Conservation (phyloP, 2,329 filamentous ascomycete species). For the Aspergillus uvarum region DNA sequence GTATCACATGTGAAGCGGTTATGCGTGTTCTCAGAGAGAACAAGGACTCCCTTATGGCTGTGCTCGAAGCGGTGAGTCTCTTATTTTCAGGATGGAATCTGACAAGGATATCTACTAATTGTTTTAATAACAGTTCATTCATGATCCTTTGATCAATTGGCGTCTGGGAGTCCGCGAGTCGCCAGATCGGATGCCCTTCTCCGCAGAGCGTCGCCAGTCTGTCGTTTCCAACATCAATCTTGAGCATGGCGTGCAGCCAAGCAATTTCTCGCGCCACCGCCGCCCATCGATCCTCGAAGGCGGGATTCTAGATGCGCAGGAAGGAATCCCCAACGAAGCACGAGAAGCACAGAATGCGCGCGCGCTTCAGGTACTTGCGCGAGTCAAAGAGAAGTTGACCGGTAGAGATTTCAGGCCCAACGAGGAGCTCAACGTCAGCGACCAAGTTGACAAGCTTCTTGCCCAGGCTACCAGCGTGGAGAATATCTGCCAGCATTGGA, state of each 20-base stretch:
- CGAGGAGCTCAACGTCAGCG: constrained; percentile 79
- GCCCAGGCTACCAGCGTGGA: constrained; percentile 94
- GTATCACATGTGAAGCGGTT: constrained; percentile 96
- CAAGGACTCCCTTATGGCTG: constrained; percentile 97
- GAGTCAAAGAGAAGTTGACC: constrained; percentile 93
- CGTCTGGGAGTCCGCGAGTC: constrained; percentile 68
- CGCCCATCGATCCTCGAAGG: constrained; percentile 69
- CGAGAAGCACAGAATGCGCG: constrained; percentile 87
- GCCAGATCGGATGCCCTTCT: constrained; percentile 59
- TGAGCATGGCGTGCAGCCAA: constrained; percentile 57
- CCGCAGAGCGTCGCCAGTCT: constrained; percentile 60
- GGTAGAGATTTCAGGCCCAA: constrained; percentile 85
- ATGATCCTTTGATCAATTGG: constrained; percentile 98
- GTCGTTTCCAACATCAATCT: constrained; percentile 54
- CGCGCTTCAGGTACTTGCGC: constrained; percentile 83
- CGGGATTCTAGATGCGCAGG: constrained; percentile 45
- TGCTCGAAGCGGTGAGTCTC: constrained; percentile 84
- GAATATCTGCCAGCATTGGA: constrained; percentile 98
- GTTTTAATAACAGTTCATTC: constrained; percentile 71
- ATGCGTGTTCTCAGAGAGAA: constrained; percentile 97
- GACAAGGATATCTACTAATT: constrained; percentile 11
- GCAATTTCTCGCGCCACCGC: constrained; percentile 64
- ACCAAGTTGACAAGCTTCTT: constrained; percentile 92
- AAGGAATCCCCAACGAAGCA: constrained; percentile 44
- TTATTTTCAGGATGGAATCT: too few relatives aligned